phyloP scores from a whole-genome alignment of 2,329 filamentous ascomycete genomes.

The Pestalotiopsis sp. region DNA sequence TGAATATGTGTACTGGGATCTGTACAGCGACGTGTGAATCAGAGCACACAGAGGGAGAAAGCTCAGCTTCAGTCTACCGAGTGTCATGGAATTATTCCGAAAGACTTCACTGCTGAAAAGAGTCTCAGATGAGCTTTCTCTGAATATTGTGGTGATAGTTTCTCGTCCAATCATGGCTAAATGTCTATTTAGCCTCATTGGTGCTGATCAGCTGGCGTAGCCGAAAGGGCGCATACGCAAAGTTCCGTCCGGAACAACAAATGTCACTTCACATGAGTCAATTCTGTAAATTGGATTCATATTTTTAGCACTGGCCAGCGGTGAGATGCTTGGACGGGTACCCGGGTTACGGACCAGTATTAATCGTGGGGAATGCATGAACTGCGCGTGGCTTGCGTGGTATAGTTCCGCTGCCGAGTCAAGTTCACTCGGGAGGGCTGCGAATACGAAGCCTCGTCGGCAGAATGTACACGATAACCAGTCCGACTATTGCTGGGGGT shows the following conservation, averaged over 20 bases:
- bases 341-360: not conserved
- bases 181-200: conserved; percentile 18
- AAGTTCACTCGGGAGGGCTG: too few relatives aligned
- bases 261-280: conserved; percentile 6
- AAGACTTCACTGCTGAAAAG: not conserved
- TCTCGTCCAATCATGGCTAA: conserved; percentile 1
- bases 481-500: not conserved
- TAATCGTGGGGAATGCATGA: not conserved
- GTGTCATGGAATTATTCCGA: not conserved
- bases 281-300: not conserved
- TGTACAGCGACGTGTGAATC: too few relatives aligned
- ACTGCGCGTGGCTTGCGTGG: too few relatives aligned
- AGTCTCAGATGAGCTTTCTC: not conserved
- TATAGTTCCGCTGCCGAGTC: too few relatives aligned
- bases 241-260: not conserved
- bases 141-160: not conserved
- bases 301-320: not conserved
- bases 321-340: not conserved
- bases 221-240: not conserved
- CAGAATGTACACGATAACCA: not conserved
- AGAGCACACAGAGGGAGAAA: too few relatives aligned
- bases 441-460: not conserved
- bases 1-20: too few relatives aligned
- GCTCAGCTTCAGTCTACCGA: not conserved
- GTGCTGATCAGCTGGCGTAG: conserved; percentile 10